Evolutionary conservation across 805 yeast genomes (phyloP), one percentile per base, ranked within the genome.

Genomic region (Ascoidea rubescens): DNA sequence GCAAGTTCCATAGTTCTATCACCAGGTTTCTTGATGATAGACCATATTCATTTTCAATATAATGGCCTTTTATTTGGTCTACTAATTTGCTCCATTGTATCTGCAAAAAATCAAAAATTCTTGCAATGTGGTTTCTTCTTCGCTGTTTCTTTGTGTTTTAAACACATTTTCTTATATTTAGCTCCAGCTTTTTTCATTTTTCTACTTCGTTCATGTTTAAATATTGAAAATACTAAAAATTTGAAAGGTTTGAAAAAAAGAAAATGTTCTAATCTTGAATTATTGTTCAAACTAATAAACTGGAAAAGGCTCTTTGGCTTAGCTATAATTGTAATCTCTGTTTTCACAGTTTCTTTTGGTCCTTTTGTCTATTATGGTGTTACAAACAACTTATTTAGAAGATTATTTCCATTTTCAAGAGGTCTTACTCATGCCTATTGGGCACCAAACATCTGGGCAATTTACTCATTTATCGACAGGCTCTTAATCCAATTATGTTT

Each of bases 401-500:
- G 99, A 48, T 68, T 93, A 37, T 93, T 93, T 67, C 99, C 99
- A 5, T 91, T 91, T 63, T 84, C 95, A 50, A 74, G 98, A 63
- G 98, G 98, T 1, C 72, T 93, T 44, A 93, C 97, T 4, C 99
- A 93, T 67, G 96, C 98, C 0, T 93, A 93, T 68, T 93, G 99
- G 98, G 98, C 99, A 1, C 98, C 99, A 14, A 93, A 93, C 61
- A 71, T 89, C 48, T 93, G 99, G 99, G 96, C 99, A 0, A 59
- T 91, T 7, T 93, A 93, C 66, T 86, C 97, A 1, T 84, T 87
- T 57, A 55, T 74, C 12, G 99, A 93, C 66, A 73, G 95, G 53
- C 61, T 82, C 0, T 70, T 89, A 53, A 73, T 84, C 12, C 55
- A 55, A 43, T 50, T 49, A 14, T 48, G 53, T 62, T 53, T 58